phyloP scores from a whole-genome alignment of 208 protist genomes.

The Strigomonas galati region DNA sequence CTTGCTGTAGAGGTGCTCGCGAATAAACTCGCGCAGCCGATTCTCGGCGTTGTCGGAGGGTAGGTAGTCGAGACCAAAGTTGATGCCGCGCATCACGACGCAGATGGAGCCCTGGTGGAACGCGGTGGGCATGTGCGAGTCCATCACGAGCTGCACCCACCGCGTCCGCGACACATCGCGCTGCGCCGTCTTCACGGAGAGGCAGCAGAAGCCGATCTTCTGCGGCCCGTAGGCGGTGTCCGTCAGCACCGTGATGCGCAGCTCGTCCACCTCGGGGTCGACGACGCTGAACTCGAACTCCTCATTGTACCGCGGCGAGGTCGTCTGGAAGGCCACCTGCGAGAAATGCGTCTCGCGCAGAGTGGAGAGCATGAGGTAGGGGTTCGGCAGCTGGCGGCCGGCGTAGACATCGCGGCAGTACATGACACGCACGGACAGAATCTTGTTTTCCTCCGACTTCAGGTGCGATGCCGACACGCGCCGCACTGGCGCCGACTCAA shows the following conservation, averaged over 20 bases:
- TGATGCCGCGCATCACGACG: constrained; percentile 54
- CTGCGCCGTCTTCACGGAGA: constrained; percentile 78
- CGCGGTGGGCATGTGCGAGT: constrained; percentile 34
- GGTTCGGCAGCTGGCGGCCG: constrained; percentile 35
- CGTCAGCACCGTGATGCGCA: constrained; percentile 70
- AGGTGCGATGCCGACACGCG: not conserved
- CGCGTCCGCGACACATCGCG: constrained; percentile 49
- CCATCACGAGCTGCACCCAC: constrained; percentile 56
- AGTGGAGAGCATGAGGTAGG: constrained; percentile 79
- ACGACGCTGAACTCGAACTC: constrained; percentile 56
- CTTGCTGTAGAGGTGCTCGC: constrained; percentile 36
- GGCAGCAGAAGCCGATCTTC: constrained; percentile 68
- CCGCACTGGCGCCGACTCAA: not conserved
- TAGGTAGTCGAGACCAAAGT: constrained; percentile 70
- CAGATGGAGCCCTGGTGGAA: constrained; percentile 57
- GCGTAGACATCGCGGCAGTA: constrained; percentile 57
- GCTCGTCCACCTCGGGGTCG: constrained; percentile 47
- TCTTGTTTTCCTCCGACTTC: not conserved
- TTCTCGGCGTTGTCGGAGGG: constrained; percentile 73
- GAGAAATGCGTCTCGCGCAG: constrained; percentile 54
- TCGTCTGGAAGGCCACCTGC: constrained; percentile 46
- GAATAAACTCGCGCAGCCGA: constrained; percentile 60
- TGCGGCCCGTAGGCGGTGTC: constrained; percentile 76
- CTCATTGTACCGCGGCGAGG: constrained; percentile 64
- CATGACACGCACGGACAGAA: constrained; percentile 56